Evolutionary conservation across 176 grass and related monocot genomes (phyloP), one percentile per base, ranked within the genome.

Genomic region (Dendrocalamus sinicus): DNA sequence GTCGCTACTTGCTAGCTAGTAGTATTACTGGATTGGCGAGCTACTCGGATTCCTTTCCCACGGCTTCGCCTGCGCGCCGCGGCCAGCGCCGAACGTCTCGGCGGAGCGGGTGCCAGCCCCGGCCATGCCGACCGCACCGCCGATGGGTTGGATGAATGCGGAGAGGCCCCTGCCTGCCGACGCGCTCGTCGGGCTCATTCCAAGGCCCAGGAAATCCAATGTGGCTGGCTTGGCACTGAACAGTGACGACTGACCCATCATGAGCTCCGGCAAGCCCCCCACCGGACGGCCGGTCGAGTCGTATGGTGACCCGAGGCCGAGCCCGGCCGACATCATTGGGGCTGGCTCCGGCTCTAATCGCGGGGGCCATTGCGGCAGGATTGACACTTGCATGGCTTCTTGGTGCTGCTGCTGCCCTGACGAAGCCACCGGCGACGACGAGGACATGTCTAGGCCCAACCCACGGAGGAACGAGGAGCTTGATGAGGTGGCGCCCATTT

Each of bases 191-290:
- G 81, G 90, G 64, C 92, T 92, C 92, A 99, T 94, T 8, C 92
- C 94, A 2, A 99, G 88, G 0, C 94, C 96, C 50, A 96, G 79
- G 74, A 99, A 96, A 44, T 99, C 96, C 53, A 99, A 76, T 0
- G 96, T 99, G 0, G 96, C 94, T 5, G 96, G 96, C 75, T 99
- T 99, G 10, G 82, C 78, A 4, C 75, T 83, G 74, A 94, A 95
- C 71, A 99, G 72, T 0, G 90, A 68, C 1, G 96, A 86, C n/a
- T 81, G 88, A 1, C 92, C 90, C 96, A 94, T 98, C 84, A 98
- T 96, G 15, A 99, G 15, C 54, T 94, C 90, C 57, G 92, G 91
- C 53, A 94, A 54, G 7, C 65, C 64, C 23, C 65, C 64, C 23
- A 89, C 58, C 8, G 83, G 32, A 12, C 77, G 88, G 40, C 86